A percentile compares a stretch with the other conserved stretches of the same genome.
These are phyloP conservation scores for Gentiana straminea DNA, from an alignment of 257 asterid genomes.

Conservation along the genomic window DNA sequence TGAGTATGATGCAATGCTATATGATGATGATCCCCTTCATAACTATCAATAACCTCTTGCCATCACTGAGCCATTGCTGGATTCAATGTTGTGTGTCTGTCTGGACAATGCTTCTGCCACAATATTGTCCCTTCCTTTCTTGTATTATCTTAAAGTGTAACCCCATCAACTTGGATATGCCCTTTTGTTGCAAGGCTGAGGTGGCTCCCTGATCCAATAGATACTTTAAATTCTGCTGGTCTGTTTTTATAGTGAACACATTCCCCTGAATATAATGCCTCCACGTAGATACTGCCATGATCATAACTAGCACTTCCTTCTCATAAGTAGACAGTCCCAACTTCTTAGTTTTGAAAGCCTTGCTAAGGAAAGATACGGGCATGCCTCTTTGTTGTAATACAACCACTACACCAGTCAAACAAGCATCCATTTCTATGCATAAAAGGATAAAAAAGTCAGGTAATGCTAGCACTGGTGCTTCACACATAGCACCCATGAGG, in stretches of 20 bases:
- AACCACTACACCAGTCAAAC: not conserved
- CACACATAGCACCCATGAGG: not conserved
- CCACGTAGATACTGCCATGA: not conserved
- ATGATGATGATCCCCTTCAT: not conserved
- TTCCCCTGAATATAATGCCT: not conserved
- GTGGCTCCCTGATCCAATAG: not conserved
- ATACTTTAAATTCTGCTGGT: not conserved
- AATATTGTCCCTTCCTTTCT: not conserved
- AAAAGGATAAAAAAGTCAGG: not conserved
- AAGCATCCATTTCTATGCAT: not conserved
- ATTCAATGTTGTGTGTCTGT: not conserved
- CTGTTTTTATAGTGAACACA: not conserved
- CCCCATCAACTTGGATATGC: not conserved
- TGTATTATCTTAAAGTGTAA: not conserved
- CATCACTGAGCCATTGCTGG: not conserved
- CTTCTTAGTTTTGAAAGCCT: not conserved
- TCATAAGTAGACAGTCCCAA: not conserved
- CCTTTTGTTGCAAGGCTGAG: not conserved
- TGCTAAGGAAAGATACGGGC: not conserved
- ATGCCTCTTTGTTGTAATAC: not conserved
- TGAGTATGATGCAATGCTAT: not conserved
- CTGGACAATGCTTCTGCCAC: conserved; percentile 2
- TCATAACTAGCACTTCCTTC: not conserved
- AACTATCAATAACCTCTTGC: not conserved
- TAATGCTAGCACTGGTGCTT: not conserved